Conservation (phyloP, 2,329 filamentous ascomycete species). For the Arthrobotrys musiformis region DNA sequence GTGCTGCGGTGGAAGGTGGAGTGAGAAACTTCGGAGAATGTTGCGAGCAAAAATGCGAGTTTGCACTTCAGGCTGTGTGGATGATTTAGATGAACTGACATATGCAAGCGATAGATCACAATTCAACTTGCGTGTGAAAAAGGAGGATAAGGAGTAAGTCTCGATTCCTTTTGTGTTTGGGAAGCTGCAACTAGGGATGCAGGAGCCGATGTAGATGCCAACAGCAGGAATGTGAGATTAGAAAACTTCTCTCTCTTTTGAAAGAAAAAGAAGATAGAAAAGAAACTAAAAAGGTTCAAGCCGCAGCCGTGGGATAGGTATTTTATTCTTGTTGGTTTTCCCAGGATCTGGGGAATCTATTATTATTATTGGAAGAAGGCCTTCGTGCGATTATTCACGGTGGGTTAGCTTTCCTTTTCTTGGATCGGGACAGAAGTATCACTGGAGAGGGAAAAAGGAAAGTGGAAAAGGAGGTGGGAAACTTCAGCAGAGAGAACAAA, state of each 20-base stretch:
- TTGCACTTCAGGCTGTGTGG: conserved; percentile 29
- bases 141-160: conserved; percentile 30
- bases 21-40: conserved; percentile 43
- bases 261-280: conserved; percentile 8
- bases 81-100: conserved; percentile 37
- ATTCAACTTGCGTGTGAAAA: conserved; percentile 27
- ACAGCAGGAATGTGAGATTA: conserved; percentile 21
- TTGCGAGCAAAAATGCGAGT: conserved; percentile 35
- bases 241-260: conserved; percentile 16
- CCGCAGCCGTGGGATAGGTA: conserved; percentile 51
- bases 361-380: conserved; percentile 40
- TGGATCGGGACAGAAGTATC: conserved; percentile 9
- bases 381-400: conserved; percentile 30
- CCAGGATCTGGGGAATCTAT: conserved; percentile 44
- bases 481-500: conserved; percentile 23
- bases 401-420: conserved; percentile 9
- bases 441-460: conserved; percentile 27
- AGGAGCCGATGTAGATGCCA: conserved; percentile 38
- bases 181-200: conserved; percentile 50
- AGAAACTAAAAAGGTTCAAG: conserved; percentile 34
- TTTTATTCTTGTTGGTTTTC: conserved; percentile 46
- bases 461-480: conserved; percentile 38
- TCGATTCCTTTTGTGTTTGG: conserved; percentile 49
- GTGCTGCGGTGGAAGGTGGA: conserved; percentile 48
- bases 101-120: conserved; percentile 45